A percentile compares a stretch with the other conserved stretches of the same genome.
phyloP scores from a whole-genome alignment of 345 rosid genomes.

The Cardiospermum halicacabum region DNA sequence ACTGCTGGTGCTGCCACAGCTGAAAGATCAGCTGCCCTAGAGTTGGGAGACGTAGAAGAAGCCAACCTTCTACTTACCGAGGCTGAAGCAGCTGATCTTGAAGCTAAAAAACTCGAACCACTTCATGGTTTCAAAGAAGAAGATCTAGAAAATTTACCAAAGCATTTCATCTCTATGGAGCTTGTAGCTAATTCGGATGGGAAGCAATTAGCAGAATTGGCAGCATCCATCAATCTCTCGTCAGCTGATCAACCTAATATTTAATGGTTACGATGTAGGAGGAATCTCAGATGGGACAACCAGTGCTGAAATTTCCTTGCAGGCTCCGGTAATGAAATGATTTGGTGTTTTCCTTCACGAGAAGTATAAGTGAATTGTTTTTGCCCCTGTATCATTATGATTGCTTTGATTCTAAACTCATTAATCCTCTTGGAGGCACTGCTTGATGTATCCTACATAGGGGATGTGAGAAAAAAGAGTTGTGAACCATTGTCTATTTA shows the following conservation, averaged over 20 bases:
- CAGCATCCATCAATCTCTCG: slow-evolving; percentile 35
- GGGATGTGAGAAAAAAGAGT: too few relatives aligned
- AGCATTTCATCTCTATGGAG: slow-evolving; percentile 68
- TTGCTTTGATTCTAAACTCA: too few relatives aligned
- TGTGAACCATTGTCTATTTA: too few relatives aligned
- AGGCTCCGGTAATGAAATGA: too few relatives aligned
- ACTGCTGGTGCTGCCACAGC: slow-evolving; percentile 62
- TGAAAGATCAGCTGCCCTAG: slow-evolving; percentile 74
- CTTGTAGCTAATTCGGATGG: slow-evolving; percentile 56
- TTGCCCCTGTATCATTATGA: too few relatives aligned
- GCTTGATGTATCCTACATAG: too few relatives aligned
- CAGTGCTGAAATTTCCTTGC: slow-evolving; percentile 12
- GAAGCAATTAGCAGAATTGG: slow-evolving; percentile 57
- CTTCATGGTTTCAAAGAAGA: slow-evolving; percentile 50
- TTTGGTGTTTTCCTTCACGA: too few relatives aligned
- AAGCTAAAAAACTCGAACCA: slow-evolving; percentile 59
- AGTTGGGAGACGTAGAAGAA: slow-evolving; percentile 67
- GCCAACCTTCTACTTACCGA: slow-evolving; percentile 69
- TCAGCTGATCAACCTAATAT: slow-evolving; percentile 13
- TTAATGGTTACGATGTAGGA: not conserved
- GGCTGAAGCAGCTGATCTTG: slow-evolving; percentile 69
- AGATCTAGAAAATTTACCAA: slow-evolving; percentile 41
- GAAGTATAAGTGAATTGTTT: too few relatives aligned
- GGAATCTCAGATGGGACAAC: not conserved
- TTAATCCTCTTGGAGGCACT: too few relatives aligned